Evolutionary conservation across 768 basidiomycete species (phyloP).

Genomic region (Phylloporus arenicola): DNA sequence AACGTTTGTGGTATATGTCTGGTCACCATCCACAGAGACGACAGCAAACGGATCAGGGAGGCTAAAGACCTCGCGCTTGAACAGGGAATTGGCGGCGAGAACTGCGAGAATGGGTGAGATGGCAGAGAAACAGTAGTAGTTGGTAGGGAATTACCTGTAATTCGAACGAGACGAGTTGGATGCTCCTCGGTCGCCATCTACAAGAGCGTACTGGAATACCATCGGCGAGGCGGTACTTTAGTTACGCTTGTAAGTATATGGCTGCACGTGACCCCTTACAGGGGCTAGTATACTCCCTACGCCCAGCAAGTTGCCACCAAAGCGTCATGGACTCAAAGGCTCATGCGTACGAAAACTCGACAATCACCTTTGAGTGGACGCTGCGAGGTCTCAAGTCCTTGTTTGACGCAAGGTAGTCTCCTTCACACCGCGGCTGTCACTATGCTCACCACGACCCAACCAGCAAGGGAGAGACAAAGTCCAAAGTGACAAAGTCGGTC

Average conservation of each 20-base stretch:
- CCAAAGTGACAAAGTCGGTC: slow-evolving; percentile 69
- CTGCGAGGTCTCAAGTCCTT: slow-evolving; percentile 62
- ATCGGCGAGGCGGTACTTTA: slow-evolving; percentile 1
- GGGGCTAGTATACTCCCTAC: not conserved
- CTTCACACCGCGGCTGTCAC: not conserved
- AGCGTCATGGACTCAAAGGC: slow-evolving; percentile 26
- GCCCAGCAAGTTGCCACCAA: not conserved
- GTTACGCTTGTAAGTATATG: not conserved
- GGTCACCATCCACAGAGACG: slow-evolving; percentile 79
- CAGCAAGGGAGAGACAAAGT: slow-evolving; percentile 71
- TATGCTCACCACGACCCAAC: not conserved
- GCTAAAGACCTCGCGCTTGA: slow-evolving; percentile 72
- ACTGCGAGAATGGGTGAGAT: slow-evolving; percentile 39
- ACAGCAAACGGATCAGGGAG: slow-evolving; percentile 88
- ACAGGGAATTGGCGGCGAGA: slow-evolving; percentile 67
- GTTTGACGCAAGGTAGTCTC: slow-evolving; percentile 60
- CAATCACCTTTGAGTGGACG: slow-evolving; percentile 73
- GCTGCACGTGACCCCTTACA: slow-evolving; percentile 2
- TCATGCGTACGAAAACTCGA: slow-evolving; percentile 42
- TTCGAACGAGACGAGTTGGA: slow-evolving; percentile 14
- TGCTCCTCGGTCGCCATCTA: slow-evolving; percentile 20
- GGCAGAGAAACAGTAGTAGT: not conserved
- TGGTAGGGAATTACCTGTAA: slow-evolving; percentile 16
- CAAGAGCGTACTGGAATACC: not conserved
- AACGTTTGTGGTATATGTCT: slow-evolving; percentile 72